Conservation (phyloP, 1,139 yeast genomes). For the Yarrowia galli region DNA sequence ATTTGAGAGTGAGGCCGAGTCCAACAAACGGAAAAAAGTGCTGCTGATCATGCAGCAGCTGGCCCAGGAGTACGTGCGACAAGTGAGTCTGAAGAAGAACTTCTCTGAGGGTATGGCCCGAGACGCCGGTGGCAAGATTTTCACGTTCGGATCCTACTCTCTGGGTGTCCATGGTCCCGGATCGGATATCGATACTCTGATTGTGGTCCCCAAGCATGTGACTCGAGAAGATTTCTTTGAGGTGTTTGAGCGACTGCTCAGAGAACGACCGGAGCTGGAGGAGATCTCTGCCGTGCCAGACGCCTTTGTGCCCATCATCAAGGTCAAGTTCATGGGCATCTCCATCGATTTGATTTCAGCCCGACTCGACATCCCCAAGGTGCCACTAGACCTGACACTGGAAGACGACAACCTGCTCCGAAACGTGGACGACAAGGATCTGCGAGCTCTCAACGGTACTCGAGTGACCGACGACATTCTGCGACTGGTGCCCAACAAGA, state of each 20-base stretch:
- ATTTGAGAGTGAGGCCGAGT: conserved; percentile 84
- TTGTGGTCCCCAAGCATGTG: conserved; percentile 97
- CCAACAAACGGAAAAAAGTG: conserved; percentile 78
- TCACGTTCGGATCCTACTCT: conserved; percentile 93
- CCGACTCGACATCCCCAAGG: conserved; percentile 77
- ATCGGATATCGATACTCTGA: conserved; percentile 93
- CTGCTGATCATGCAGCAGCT: conserved; percentile 72
- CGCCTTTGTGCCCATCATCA: conserved; percentile 95
- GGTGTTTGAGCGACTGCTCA: conserved; percentile 72
- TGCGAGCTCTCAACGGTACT: conserved; percentile 91
- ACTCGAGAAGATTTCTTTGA: conserved; percentile 85
- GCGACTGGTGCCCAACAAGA: conserved; percentile 86
- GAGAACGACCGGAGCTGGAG: conserved; percentile 77
- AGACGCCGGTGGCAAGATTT: conserved; percentile 97
- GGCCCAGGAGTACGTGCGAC: conserved; percentile 80
- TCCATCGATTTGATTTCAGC: conserved; percentile 92
- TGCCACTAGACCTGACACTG: conserved; percentile 74
- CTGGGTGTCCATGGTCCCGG: conserved; percentile 98
- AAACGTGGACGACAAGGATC: conserved; percentile 88
- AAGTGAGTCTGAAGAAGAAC: conserved; percentile 77
- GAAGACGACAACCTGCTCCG: conserved; percentile 83
- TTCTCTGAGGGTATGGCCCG: conserved; percentile 98
- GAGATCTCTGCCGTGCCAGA: conserved; percentile 95
- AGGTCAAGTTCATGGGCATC: conserved; percentile 84
- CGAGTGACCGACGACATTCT: conserved; percentile 96